Conservation (phyloP, 257 asterid genomes). For the Gardenia jasminoides region DNA sequence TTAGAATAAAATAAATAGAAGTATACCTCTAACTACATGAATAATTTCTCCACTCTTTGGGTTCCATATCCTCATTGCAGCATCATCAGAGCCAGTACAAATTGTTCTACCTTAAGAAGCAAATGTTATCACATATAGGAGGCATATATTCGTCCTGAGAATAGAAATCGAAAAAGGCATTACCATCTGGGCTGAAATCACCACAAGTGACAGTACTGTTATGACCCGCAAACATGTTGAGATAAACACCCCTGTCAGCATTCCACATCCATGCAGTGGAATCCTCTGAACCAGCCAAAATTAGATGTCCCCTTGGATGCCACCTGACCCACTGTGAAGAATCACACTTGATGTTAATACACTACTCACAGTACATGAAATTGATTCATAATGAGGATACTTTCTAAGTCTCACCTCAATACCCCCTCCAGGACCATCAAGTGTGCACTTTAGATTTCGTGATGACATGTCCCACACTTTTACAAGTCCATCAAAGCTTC, state of each 20-base stretch:
- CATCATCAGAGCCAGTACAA: constrained; percentile 92
- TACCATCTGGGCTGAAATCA: constrained; percentile 95
- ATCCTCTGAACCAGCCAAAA: constrained; percentile 97
- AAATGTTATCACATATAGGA: neutral
- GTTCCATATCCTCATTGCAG: constrained; percentile 85
- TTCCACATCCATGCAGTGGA: constrained; percentile 87
- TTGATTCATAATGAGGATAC: constrained; percentile 7
- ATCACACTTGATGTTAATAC: constrained; percentile 2
- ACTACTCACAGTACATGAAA: constrained; percentile 12
- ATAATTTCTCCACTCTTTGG: constrained; percentile 59
- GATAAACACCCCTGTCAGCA: constrained; percentile 61
- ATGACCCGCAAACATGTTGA: constrained; percentile 69
- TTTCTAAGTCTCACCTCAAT: constrained; percentile 61
- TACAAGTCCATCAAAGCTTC: constrained; percentile 78
- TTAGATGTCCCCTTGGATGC: constrained; percentile 86
- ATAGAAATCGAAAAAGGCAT: neutral
- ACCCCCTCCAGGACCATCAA: constrained; percentile 83
- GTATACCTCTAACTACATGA: constrained; percentile 74
- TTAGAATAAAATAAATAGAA: constrained; percentile 1
- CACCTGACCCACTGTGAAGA: constrained; percentile 80
- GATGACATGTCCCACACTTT: constrained; percentile 71
- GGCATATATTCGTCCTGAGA: neutral
- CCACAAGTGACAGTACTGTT: constrained; percentile 79
- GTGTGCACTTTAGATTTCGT: constrained; percentile 56
- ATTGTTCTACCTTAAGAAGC: constrained; percentile 57